phyloP scores from a whole-genome alignment of 441 rosid genomes.

The Biscutella laevigata region DNA sequence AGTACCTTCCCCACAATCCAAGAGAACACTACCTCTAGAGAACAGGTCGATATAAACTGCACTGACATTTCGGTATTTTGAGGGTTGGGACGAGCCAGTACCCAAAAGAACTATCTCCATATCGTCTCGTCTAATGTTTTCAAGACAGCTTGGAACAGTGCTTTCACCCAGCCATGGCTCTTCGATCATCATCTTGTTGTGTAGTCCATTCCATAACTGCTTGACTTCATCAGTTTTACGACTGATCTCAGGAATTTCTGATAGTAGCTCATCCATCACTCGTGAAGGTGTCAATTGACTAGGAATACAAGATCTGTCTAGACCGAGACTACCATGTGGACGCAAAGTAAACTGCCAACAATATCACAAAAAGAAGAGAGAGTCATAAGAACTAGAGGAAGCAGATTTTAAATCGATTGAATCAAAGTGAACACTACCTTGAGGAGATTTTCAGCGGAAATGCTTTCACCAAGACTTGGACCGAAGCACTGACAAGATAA shows the following conservation, averaged over 20 bases:
- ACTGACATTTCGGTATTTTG: slow-evolving; percentile 85
- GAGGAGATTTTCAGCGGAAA: slow-evolving; percentile 84
- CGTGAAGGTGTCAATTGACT: slow-evolving; percentile 35
- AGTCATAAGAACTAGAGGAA: slow-evolving; percentile 14
- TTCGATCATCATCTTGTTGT: slow-evolving; percentile 39
- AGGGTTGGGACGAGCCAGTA: slow-evolving; percentile 94
- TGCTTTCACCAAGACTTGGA: slow-evolving; percentile 32
- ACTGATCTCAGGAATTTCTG: slow-evolving; percentile 70
- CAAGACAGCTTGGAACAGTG: slow-evolving; percentile 64
- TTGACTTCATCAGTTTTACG: slow-evolving; percentile 49
- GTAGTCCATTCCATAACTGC: slow-evolving; percentile 44
- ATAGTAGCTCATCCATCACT: slow-evolving; percentile 47
- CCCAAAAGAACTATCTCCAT: slow-evolving; percentile 87
- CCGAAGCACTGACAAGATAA: slow-evolving; percentile 35
- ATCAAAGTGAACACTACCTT: no score
- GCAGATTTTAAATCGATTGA: no score
- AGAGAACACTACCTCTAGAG: slow-evolving; percentile 66
- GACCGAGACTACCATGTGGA: slow-evolving; percentile 78
- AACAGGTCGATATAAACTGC: slow-evolving; percentile 71
- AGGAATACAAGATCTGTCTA: slow-evolving; percentile 73
- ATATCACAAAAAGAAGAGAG: not conserved
- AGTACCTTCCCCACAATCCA: slow-evolving; percentile 97
- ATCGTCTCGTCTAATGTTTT: slow-evolving; percentile 70
- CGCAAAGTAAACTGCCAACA: slow-evolving; percentile 77
- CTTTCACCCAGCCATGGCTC: slow-evolving; percentile 78